Evolutionary conservation across 2,329 filamentous ascomycete species (phyloP).

Genomic region (Fusarium sp.): DNA sequence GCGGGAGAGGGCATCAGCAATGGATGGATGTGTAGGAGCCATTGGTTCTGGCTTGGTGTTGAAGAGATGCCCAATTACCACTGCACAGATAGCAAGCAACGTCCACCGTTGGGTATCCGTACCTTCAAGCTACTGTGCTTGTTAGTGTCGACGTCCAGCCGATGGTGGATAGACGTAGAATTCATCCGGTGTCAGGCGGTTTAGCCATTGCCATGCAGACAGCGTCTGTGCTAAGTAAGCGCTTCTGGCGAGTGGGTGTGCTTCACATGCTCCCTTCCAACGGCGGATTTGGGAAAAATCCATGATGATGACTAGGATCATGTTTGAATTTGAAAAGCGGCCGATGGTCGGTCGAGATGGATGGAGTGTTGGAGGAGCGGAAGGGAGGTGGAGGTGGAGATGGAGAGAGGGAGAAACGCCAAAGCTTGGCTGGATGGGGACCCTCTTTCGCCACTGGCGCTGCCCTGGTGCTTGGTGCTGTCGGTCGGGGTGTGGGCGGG

Average conservation of each 20-base stretch:
- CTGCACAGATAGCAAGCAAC: not conserved
- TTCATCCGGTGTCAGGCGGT: constrained; percentile 15
- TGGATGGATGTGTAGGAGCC: not conserved
- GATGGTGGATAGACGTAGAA: constrained; percentile 19
- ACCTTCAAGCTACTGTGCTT: constrained; percentile 6
- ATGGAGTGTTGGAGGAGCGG: constrained; percentile 9
- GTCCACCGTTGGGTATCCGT: constrained; percentile 12
- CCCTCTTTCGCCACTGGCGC: constrained; percentile 26
- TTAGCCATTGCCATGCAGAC: not conserved
- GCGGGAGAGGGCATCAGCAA: not conserved
- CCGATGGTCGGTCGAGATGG: constrained; percentile 9
- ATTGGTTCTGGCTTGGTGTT: not conserved
- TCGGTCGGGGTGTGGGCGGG: not conserved
- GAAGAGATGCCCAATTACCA: not conserved
- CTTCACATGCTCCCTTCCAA: constrained; percentile 16
- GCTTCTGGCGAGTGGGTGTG: constrained; percentile 13
- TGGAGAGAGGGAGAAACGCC: constrained; percentile 17
- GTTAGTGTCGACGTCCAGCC: constrained; percentile 10
- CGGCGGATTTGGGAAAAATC: constrained; percentile 17
- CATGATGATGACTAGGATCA: constrained; percentile 33
- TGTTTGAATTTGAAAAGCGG: constrained; percentile 10
- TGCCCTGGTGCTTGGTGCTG: not conserved
- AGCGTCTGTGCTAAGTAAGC: not conserved
- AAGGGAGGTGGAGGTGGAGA: constrained; percentile 18
- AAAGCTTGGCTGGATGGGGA: constrained; percentile 17